A percentile compares a stretch with the other conserved stretches of the same genome.
phyloP scores from a whole-genome alignment of 1,284 basidiomycete species.

The Rhodotorula sp. region DNA sequence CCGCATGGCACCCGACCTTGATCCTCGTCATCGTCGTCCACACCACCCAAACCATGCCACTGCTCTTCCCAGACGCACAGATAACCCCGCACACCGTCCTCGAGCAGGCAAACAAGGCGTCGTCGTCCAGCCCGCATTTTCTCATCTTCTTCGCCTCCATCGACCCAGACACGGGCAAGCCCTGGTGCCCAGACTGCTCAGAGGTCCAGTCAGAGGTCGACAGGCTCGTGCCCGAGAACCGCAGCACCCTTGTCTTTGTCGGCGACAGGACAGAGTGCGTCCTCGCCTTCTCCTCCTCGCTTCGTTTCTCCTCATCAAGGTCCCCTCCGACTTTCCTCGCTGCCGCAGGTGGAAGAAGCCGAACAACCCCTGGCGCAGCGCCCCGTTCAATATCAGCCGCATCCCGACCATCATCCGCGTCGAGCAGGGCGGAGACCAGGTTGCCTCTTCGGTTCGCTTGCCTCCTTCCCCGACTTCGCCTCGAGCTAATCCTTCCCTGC shows the following conservation, averaged over 20 bases:
- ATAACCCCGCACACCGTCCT: constrained; percentile 23
- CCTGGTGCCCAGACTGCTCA: constrained; percentile 51
- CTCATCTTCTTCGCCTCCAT: constrained; percentile 52
- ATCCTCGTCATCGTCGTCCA: not conserved
- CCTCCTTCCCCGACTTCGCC: constrained; percentile 10
- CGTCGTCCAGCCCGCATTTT: constrained; percentile 47
- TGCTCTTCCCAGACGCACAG: constrained; percentile 16
- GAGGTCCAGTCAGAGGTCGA: constrained; percentile 59
- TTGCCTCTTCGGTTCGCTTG: constrained; percentile 61
- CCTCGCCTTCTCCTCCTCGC: not conserved
- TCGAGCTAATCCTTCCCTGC: constrained; percentile 3
- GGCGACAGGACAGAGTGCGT: constrained; percentile 61
- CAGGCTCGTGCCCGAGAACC: constrained; percentile 57
- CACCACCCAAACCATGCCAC: constrained; percentile 13
- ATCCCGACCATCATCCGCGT: constrained; percentile 71
- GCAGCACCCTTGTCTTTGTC: constrained; percentile 68
- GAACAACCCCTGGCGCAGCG: constrained; percentile 63
- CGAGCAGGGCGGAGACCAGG: constrained; percentile 8
- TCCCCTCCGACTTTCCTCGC: not conserved
- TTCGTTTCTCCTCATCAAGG: not conserved
- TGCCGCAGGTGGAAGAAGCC: constrained; percentile 63
- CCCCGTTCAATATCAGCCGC: constrained; percentile 62
- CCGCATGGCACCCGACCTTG: not conserved
- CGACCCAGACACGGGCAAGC: constrained; percentile 47
- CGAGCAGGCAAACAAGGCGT: constrained; percentile 41